Percentiles rank a stretch among this genome's conserved stretches.
Conservation (phyloP, 2,329 filamentous ascomycete genomes). For the Botryotinia narcissicola region DNA sequence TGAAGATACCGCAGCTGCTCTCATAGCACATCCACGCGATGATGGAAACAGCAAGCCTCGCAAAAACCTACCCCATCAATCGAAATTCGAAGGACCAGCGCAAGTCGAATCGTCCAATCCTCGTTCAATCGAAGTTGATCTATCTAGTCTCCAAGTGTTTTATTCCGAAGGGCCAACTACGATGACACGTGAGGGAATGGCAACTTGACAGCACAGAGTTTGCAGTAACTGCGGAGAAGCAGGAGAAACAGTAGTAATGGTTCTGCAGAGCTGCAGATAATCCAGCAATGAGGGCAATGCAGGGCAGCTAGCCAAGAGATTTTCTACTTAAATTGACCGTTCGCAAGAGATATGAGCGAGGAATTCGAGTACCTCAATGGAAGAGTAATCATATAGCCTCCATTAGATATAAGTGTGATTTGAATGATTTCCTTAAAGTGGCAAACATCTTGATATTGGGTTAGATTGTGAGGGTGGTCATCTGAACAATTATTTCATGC, state of each 20-base stretch:
- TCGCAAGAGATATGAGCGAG: not conserved
- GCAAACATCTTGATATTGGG: not conserved
- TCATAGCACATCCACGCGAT: no score
- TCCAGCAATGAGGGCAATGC: not conserved
- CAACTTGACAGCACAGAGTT: not conserved
- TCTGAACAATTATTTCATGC: not conserved
- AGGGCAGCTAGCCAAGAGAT: not conserved
- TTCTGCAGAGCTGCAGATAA: not conserved
- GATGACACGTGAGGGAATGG: not conserved
- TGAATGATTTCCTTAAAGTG: not conserved
- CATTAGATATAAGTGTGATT: no score
- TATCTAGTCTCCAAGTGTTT: no score
- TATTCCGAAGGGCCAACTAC: not conserved
- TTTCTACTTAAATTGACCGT: not conserved
- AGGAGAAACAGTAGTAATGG: not conserved
- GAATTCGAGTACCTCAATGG: not conserved
- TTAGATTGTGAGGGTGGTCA: not conserved
- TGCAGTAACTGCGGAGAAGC: not conserved
- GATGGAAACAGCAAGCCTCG: not conserved
- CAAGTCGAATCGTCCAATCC: not conserved
- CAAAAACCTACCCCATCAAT: no score
- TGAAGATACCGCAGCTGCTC: not conserved
- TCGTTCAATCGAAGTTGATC: not conserved
- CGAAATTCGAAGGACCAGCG: not conserved
- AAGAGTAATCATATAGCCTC: not conserved